phyloP scores from a whole-genome alignment of 2,329 filamentous ascomycete species.

The Alternaria gansuensis region DNA sequence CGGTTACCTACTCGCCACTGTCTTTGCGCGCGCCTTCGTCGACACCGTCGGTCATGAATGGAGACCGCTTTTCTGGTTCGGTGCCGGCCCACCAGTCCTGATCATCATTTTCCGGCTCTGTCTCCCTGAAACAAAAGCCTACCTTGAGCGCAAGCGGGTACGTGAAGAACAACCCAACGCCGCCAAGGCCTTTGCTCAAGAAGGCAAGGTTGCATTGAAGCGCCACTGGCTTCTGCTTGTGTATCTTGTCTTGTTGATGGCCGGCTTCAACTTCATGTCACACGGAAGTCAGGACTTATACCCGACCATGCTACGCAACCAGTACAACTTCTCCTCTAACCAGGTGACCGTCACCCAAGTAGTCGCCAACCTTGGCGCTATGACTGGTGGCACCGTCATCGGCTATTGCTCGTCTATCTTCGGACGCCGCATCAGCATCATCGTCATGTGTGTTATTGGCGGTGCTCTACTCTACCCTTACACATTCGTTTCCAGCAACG shows the following conservation, averaged over 20 bases:
- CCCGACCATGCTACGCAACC: constrained; percentile 67
- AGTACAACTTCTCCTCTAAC: constrained; percentile 63
- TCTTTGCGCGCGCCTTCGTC: constrained; percentile 69
- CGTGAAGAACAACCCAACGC: constrained; percentile 67
- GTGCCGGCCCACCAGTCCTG: constrained; percentile 78
- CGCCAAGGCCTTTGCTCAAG: constrained; percentile 73
- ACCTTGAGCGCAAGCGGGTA: constrained; percentile 70
- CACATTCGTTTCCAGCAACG: constrained; percentile 69
- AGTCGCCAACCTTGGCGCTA: constrained; percentile 61
- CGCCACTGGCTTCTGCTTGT: constrained; percentile 81
- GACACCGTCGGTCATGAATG: constrained; percentile 81
- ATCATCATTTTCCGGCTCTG: constrained; percentile 81
- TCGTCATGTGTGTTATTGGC: constrained; percentile 65
- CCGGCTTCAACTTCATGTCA: constrained; percentile 91
- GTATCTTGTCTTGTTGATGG: constrained; percentile 87
- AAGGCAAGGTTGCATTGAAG: constrained; percentile 80
- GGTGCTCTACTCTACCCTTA: constrained; percentile 86
- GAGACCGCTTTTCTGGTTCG: constrained; percentile 91
- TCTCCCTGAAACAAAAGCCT: constrained; percentile 81
- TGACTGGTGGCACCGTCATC: constrained; percentile 57
- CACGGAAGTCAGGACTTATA: constrained; percentile 76
- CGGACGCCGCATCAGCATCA: constrained; percentile 59
- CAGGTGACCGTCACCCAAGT: constrained; percentile 60
- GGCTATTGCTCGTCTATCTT: constrained; percentile 59
- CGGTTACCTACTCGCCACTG: constrained; percentile 69